Evolutionary conservation across 768 basidiomycete species (phyloP), one percentile per base, ranked within the genome.

Genomic region (Suillus ampliporus): DNA sequence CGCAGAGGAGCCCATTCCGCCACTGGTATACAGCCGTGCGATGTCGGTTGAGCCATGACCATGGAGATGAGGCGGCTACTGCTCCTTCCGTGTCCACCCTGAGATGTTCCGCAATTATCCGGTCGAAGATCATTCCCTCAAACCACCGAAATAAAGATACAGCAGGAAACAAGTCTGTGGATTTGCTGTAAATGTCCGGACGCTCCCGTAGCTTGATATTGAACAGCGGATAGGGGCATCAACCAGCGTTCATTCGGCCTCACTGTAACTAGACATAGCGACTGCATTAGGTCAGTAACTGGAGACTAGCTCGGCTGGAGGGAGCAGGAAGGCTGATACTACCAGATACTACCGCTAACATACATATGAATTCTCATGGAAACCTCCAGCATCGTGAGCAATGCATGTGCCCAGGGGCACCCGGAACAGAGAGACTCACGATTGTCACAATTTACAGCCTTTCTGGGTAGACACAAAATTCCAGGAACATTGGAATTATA

Each of bases 71-170:
- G 7, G 44, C 37, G 34, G 43, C 43, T 8, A 35, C 57, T 13
- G 37, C 57, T 35, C 50, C 35, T 5, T 64, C 65, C 31, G 28
- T 52, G 35, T 65, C 61, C 13, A 54, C 21, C 35, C 43, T 19
- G 43, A 56, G 57, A 46, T 60, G 57, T 28, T 63, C 64, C 8
- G 57, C 47, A 17, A 60, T 31, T 31, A 31, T 31, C 31, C 31
- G 6, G 31, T 31, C 31, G 56, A 54, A 38, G 11, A 26, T 19
- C 31, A 10, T 57, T 9, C 67, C 64, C 68, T 28, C 44, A 65
- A 21, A 73, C 90, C 17, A 89, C 88, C 4, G 73, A 71, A 10
- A 88, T 17, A 26, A 8, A 90, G 69, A 74, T 90, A 6, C 82
- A 84, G 61, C 79, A 85, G 19, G 69, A 86, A 69, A 83, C 86